Evolutionary conservation across 495 filamentous ascomycete species (phyloP), one percentile per base, ranked within the genome.

Genomic region (Aspergillus cavernicola): DNA sequence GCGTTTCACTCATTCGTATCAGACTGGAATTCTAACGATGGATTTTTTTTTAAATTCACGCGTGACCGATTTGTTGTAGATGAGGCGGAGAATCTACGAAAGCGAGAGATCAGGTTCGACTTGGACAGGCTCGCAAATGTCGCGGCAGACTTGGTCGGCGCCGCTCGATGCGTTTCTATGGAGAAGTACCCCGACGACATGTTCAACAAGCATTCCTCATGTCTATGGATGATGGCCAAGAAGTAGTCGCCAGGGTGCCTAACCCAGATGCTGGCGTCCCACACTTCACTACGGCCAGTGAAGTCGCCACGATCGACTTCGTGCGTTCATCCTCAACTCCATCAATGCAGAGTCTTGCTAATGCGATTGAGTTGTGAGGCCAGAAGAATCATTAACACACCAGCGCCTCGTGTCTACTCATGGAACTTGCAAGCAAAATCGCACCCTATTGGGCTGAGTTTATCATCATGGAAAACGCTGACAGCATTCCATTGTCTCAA

Each of bases 231-330:
- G 47, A 77, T 60, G 71, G 71, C n/a, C 57, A 37, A 46, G 60
- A 66, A 55, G 59, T 69, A 11, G 36, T 75, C 42, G 69, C 65
- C 11, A 67, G 67, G 24, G 63, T 76, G 4, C 70, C 66, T 0
- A 66, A 66, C 45, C 69, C 66, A 7, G 73, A 70, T 59, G 63
- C 70, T 55, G 70, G 71, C 19, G 37, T 63, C 36, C 41, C 70
- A 26, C 59, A 62, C 47, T 62, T 56, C 29, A 67, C 64, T 20
- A 72, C 67, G 20, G 65, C 68, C 45, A 68, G 64, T 59, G 70
- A 73, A 58, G 70, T 75, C 6, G 68, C 70, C 28, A 75, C 70
- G 19, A 70, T 70, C 65, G 66, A 73, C 31, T 73, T 73, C 72
- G 48, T 12, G 63, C 52, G 45, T 18, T 45, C 48, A 12, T 41